Evolutionary conservation across 176 grass and related monocot species (phyloP).

Genomic region (Paspalum vaginatum): DNA sequence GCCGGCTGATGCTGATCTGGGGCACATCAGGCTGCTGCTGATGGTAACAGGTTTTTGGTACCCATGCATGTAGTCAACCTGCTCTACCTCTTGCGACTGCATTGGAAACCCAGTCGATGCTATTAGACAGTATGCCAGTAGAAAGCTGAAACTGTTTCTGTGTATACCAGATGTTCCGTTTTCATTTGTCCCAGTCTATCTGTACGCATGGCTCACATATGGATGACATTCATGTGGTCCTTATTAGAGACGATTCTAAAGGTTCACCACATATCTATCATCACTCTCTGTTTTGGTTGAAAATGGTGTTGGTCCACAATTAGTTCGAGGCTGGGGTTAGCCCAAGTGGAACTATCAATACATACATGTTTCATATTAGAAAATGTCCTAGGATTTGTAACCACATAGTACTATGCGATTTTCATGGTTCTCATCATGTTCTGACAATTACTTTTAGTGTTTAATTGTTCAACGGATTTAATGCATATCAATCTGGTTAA

Average conservation of each 20-base stretch:
- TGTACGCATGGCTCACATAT: neutral
- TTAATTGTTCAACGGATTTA: neutral
- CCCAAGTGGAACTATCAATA: conserved; percentile 3
- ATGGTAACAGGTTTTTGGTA: neutral
- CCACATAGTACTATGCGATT: neutral
- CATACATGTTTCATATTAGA: neutral
- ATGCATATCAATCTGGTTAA: neutral
- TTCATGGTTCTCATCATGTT: neutral
- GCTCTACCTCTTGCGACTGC: neutral
- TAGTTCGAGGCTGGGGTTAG: neutral
- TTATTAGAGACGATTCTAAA: neutral
- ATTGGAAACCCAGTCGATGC: neutral
- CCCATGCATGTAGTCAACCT: neutral
- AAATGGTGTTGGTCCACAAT: neutral
- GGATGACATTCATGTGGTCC: neutral
- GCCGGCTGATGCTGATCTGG: too few species aligned
- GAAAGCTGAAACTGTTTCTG: neutral
- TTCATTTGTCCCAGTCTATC: neutral
- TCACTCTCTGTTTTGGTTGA: neutral
- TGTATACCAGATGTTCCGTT: neutral
- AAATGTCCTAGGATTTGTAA: neutral
- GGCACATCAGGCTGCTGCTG: too few species aligned
- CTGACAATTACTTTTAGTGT: neutral
- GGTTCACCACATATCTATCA: neutral
- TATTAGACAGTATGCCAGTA: neutral